Evolutionary conservation across 2,329 filamentous ascomycete species (phyloP).

Genomic region (Aspergillus udagawae): DNA sequence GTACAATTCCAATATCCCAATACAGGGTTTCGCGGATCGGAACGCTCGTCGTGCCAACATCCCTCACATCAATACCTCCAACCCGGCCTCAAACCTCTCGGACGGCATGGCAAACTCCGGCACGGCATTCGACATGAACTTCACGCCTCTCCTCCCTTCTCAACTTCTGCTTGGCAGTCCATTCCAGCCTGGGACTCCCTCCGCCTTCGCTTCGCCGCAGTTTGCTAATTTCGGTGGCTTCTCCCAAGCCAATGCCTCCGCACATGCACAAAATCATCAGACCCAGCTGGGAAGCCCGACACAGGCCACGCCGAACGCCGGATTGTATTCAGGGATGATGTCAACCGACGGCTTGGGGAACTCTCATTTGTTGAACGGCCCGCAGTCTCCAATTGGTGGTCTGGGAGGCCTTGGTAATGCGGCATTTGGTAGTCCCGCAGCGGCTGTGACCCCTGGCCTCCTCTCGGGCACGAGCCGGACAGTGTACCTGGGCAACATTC

Average conservation of each 20-base stretch:
- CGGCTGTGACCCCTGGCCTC: slow-evolving; percentile 73
- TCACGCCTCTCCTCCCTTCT: slow-evolving; percentile 90
- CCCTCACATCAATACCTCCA: slow-evolving; percentile 85
- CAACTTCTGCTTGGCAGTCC: slow-evolving; percentile 92
- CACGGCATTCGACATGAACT: slow-evolving; percentile 95
- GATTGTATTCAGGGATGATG: slow-evolving; percentile 78
- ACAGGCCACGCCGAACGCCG: slow-evolving; percentile 65
- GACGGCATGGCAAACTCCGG: slow-evolving; percentile 81
- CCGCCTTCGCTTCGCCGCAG: slow-evolving; percentile 83
- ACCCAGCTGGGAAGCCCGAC: slow-evolving; percentile 68
- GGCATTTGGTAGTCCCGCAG: slow-evolving; percentile 61
- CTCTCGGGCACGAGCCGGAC: slow-evolving; percentile 91
- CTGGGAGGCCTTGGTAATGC: slow-evolving; percentile 62
- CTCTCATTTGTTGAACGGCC: slow-evolving; percentile 72
- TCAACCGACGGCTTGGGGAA: slow-evolving; percentile 80
- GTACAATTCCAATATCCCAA: slow-evolving; percentile 69
- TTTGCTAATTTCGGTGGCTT: slow-evolving; percentile 82
- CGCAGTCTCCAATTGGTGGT: slow-evolving; percentile 80
- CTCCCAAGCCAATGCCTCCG: slow-evolving; percentile 55
- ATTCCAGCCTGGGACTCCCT: slow-evolving; percentile 91
- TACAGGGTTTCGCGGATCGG: slow-evolving; percentile 79
- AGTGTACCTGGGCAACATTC: slow-evolving; percentile 96
- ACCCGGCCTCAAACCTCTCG: slow-evolving; percentile 51
- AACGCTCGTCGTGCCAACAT: slow-evolving; percentile 80
- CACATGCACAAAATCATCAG: slow-evolving; percentile 54